Evolutionary conservation across 2,329 filamentous ascomycete genomes (phyloP), one percentile per base, ranked within the genome.

Genomic region (Rhinocladiella similis): DNA sequence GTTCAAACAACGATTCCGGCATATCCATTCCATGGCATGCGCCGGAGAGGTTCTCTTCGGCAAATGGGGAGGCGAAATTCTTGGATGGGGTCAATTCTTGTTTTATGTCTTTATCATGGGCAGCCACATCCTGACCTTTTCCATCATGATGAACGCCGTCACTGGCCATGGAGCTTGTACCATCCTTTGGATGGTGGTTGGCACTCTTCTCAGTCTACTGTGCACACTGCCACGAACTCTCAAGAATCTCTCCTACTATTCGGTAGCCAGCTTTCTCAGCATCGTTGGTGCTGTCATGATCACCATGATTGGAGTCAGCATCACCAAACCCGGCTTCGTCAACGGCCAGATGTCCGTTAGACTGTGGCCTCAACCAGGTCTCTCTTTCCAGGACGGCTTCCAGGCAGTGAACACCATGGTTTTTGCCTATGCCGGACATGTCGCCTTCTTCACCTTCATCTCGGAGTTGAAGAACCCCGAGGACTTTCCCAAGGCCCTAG

Each of bases 281-380:
- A 86, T 90, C 63, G 67, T 85, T 35, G 66, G 79, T 2, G 85
- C 86, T 22, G 85, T 89, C 35, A 73, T 83, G 42, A 79, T 88
- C 64, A 85, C 84, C 55, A 87, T 90, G 75, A 78, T 88, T 62
- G 84, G 79, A 10, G 82, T 88, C 3, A 85, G 83, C 3, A 72
- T 88, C 52, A 65, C 71, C 41, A 74, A 75, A 43, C 76, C 76
- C 12, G 55, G 53, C n/a, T 72, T 74, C 47, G 60, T 61, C 19
- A 27, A 91, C 93, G 63, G 88, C 89, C 3, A 87, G 93, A 69
- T 86, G 91, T 43, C 93, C 93, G 65, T 64, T 3, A 68, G 66
- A 22, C 66, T 78, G 22, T 67, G 73, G 42, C 70, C 73, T 16
- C 68, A 72, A 16, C 69, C 72, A 10, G 65, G 76, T 3, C 69